Evolutionary conservation across 208 protist species (phyloP), one percentile per base, ranked within the genome.

Genomic region (Acanthamoeba divionensis): DNA sequence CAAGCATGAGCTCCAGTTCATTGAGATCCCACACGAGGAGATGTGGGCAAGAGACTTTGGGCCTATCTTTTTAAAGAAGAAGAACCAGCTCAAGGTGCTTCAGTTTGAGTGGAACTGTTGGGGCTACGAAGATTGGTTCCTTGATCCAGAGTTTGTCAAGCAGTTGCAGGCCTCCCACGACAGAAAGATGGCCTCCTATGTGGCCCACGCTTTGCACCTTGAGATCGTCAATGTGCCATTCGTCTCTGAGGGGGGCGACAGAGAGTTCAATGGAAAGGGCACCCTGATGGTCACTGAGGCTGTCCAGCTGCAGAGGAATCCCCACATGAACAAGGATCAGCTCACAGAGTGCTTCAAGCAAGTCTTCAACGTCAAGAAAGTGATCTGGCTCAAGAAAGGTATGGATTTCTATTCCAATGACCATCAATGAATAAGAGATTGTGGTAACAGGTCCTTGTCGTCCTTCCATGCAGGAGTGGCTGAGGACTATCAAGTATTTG

Each of bases 281-380:
- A 91, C 86, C 10, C 47, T 93, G 18, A 93, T 93, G 63, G 88
- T 93, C 36, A 82, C 52, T 31, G 86, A 93, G 60, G 45, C 48
- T 47, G 91, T 93, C 9, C 57, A 93, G 71, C 63, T 93, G 44
- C 91, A 93, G 45, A 45, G 91, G 45, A 93, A 93, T 47, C 90
- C 85, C 7, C 21, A 85, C 29, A 8, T 90, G 13, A 48, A 38
- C 48, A 1, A 38, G 10, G 60, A 89, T 0, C 60, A 93, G 57
- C 47, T 93, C 65, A 87, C 60, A 54, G 21, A 93, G 1, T 24
- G 9, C 0, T 80, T 85, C 63, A 89, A 92, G 52, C 29, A n/a
- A 33, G 31, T 90, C 9, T 75, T 91, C 54, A 7, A 73, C 71
- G 89, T 90, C 24, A 41, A 29, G 44, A 91, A 93, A 31, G 69